Base-by-base conservation (phyloP, 2,329 filamentous ascomycete species). In the Dothidotthia symphoricarpi region DNA sequence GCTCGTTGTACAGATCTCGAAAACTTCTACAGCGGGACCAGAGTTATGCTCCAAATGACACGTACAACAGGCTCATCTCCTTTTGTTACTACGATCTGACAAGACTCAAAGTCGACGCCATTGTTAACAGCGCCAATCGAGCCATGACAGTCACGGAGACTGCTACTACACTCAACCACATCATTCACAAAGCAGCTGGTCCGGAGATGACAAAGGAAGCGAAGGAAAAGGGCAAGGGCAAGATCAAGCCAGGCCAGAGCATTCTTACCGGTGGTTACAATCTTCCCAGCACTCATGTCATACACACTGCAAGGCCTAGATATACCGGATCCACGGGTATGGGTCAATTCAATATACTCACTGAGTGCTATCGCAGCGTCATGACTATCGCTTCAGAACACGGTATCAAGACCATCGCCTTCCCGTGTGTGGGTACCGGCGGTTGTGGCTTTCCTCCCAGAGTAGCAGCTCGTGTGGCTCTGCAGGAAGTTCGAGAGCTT, bases 361-460 rank as follows among this genome's bases (percentile, higher is more conserved):
- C 53, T 2, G 53, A 56, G 16, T 64, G 63, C 42, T 67, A 67
- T 34, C 54, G 53, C 6, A 55, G 39, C 34, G 46, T 45, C 12
- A 44, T 67, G 11, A 48, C 41, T 16, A 36, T 52, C 12, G 63
- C 61, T 4, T 39, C 44, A 6, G 34, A 45, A 2, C 31, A 51
- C 11, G 36, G 43, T 2, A 31, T 65, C 28, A 60, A 57, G 24
- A 63, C 53, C 1, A 43, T 67, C 10, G 64, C 61, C 0, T 66
- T 67, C 38, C 63, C 63, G 15, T 59, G 56, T 28, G 28, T 67
- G 3, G 60, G 53, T 12, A 49, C 55, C 8, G 63, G 63, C 9
- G 61, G 61, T 5, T 51, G 50, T 25, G 59, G 56, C 1, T 63
- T 64, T 29, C 57, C 61, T n/a, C 34, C 57, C 22, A 45, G 53